Evolutionary conservation across 2,329 filamentous ascomycete genomes (phyloP).

Genomic region (Stemphylium lycopersici): DNA sequence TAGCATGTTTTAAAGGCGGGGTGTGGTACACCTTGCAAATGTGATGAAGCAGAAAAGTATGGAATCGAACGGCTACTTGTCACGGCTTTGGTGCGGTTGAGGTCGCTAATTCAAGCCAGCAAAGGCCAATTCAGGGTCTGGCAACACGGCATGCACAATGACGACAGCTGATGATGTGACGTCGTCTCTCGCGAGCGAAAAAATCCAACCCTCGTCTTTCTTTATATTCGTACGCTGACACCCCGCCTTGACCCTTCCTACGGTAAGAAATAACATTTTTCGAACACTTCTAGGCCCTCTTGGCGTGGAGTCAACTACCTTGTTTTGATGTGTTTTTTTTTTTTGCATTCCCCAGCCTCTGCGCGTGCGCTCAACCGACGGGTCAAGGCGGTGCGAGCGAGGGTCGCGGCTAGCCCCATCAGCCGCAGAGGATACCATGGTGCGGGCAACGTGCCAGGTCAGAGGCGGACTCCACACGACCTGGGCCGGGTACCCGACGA

Average conservation of each 20-base stretch:
- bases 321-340: too few relatives aligned
- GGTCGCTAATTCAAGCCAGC: conserved; percentile 2
- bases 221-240: conserved; percentile 30
- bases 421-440: conserved; percentile 27
- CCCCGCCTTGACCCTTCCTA: conserved; percentile 22
- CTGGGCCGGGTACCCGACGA: conserved; percentile 11
- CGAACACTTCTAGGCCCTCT: conserved; percentile 44
- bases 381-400: conserved; percentile 26
- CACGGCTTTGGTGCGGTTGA: conserved; percentile 1
- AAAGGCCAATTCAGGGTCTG: conserved; percentile 24
- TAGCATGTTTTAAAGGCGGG: neutral
- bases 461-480: conserved; percentile 21
- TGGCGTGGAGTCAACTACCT: conserved; percentile 30
- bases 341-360: conserved; percentile 14
- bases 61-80: neutral
- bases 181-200: conserved; percentile 25
- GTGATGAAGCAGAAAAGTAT: neutral
- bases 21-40: neutral
- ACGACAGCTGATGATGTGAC: conserved; percentile 36
- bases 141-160: conserved; percentile 33
- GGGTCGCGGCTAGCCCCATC: conserved; percentile 22
- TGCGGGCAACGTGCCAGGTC: conserved; percentile 21
- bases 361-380: conserved; percentile 13
- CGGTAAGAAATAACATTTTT: conserved; percentile 29
- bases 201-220: conserved; percentile 22